These are phyloP conservation scores for Aspergillus panamensis DNA, from an alignment of 495 filamentous ascomycete genomes.

Conservation along the genomic window DNA sequence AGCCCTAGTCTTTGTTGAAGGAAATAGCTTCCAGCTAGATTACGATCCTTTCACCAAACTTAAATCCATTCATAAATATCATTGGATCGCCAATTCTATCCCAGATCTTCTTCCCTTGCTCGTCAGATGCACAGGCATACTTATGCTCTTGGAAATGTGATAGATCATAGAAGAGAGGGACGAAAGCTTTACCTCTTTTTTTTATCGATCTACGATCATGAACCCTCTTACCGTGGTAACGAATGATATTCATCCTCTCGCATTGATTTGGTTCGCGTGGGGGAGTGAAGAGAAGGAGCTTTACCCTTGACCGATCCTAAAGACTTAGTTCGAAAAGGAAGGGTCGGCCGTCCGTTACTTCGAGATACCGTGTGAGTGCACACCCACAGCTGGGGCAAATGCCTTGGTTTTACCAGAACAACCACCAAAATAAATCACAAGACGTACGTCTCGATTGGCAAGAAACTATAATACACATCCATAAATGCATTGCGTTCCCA, in stretches of 20 bases:
- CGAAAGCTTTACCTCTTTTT: not conserved
- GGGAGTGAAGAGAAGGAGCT: not conserved
- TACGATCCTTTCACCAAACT: not conserved
- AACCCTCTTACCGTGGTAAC: not conserved
- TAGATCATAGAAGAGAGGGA: not conserved
- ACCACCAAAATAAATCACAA: not conserved
- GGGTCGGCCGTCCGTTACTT: too few relatives aligned
- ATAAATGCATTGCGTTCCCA: slow-evolving; percentile 14
- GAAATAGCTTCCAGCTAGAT: not conserved
- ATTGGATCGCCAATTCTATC: not conserved
- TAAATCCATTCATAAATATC: not conserved
- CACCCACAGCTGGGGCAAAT: too few relatives aligned
- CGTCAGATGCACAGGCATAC: not conserved
- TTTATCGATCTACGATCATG: not conserved
- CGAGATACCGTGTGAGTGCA: not conserved
- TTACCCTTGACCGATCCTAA: too few relatives aligned
- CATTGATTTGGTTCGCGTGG: not conserved
- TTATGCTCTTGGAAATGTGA: too few relatives aligned
- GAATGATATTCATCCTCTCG: not conserved
- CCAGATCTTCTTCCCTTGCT: not conserved
- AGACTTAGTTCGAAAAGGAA: too few relatives aligned
- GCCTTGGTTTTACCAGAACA: too few relatives aligned
- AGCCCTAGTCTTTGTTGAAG: too few relatives aligned
- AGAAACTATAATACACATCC: slow-evolving; percentile 14
- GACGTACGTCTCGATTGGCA: not conserved